Evolutionary conservation across 257 asterid species (phyloP).

Genomic region (Solanum paucissectum): DNA sequence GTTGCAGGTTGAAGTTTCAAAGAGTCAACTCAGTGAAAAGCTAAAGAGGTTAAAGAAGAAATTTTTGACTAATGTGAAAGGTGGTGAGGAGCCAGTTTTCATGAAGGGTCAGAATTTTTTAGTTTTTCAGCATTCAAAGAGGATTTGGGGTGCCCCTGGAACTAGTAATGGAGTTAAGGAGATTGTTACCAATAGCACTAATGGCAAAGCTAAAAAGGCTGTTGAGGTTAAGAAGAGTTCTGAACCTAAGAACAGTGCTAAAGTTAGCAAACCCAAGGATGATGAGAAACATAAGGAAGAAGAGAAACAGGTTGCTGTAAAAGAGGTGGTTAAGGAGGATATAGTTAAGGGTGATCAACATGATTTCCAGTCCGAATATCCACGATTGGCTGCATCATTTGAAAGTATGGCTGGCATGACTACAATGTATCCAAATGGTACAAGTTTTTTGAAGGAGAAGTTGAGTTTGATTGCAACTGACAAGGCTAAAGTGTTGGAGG

Average conservation of each 20-base stretch:
- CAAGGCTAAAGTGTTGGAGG: slow-evolving; percentile 43
- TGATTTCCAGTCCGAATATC: slow-evolving; percentile 26
- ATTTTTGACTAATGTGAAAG: slow-evolving; percentile 21
- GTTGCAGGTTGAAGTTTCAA: slow-evolving; percentile 24
- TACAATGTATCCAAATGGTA: background rate
- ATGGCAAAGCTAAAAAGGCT: background rate
- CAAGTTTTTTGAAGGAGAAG: slow-evolving; percentile 16
- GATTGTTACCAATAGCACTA: background rate
- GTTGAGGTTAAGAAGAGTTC: background rate
- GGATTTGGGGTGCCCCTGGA: slow-evolving; percentile 32
- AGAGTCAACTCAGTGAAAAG: slow-evolving; percentile 31
- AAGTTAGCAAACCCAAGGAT: background rate
- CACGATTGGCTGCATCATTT: slow-evolving; percentile 19
- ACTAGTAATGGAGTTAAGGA: background rate
- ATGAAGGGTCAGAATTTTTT: slow-evolving; percentile 29
- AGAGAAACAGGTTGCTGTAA: background rate
- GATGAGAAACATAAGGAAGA: background rate
- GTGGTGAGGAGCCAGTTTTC: slow-evolving; percentile 27
- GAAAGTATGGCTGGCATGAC: background rate
- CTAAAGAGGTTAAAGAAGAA: slow-evolving; percentile 36
- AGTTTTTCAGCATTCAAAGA: slow-evolving; percentile 29
- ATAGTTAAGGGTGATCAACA: background rate
- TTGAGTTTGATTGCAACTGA: slow-evolving; percentile 23
- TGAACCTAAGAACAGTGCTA: background rate
- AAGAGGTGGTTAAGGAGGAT: slow-evolving; percentile 4